A percentile compares a stretch with the other conserved stretches of the same genome.
phyloP scores from a whole-genome alignment of 768 basidiomycete species.

The Trametes punicea region DNA sequence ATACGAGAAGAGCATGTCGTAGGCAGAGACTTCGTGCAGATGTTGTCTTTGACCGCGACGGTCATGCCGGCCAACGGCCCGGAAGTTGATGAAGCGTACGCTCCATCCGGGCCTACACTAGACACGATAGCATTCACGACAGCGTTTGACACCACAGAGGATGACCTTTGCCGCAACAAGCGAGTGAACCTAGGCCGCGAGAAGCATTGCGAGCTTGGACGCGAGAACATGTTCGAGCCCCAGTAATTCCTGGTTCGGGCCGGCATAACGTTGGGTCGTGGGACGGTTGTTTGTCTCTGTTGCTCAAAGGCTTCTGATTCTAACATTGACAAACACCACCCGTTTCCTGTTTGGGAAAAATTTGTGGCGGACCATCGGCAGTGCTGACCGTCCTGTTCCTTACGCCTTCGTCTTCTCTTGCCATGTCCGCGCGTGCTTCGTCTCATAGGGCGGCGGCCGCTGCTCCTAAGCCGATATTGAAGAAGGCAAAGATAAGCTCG shows the following conservation, averaged over 20 bases:
- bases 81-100: slow-evolving; percentile 26
- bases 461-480: slow-evolving; percentile 19
- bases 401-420: not conserved
- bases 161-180: not conserved
- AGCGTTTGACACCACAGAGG: not conserved
- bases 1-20: slow-evolving; percentile 81
- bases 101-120: not conserved
- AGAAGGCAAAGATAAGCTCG: slow-evolving; percentile 6
- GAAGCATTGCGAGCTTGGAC: not conserved
- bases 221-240: slow-evolving; percentile 1
- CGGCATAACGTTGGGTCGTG: too few relatives aligned
- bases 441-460: too few relatives aligned
- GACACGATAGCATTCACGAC: slow-evolving; percentile 1
- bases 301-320: slow-evolving; percentile 20
- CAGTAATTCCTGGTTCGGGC: too few relatives aligned
- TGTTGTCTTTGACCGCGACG: slow-evolving; percentile 85
- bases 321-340: slow-evolving; percentile 22
- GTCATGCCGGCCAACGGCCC: slow-evolving; percentile 30
- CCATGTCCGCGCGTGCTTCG: slow-evolving; percentile 15
- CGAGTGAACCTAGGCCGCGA: not conserved
- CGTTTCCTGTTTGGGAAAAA: slow-evolving; percentile 19
- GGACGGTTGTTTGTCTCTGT: slow-evolving; percentile 22
- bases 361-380: slow-evolving; percentile 9
- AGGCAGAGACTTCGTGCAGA: slow-evolving; percentile 61
- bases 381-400: not conserved